Conservation (phyloP, 768 basidiomycete species). For the Pleurotus ostreatus region DNA sequence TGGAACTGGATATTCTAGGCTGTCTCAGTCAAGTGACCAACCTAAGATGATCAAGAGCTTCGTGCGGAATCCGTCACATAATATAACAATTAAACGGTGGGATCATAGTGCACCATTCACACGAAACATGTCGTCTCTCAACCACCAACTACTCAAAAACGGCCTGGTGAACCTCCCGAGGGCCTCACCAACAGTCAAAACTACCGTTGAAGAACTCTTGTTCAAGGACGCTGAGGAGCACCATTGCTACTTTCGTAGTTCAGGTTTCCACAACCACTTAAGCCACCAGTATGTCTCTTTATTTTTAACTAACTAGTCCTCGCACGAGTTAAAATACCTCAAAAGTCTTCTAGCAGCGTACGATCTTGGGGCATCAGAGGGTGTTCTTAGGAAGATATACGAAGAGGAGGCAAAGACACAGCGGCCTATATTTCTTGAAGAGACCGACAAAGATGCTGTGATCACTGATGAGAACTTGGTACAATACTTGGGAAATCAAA, state of each 20-base stretch:
- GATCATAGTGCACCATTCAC: too few relatives aligned
- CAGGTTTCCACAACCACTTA: constrained; percentile 53
- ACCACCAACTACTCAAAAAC: neutral
- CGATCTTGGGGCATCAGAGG: constrained; percentile 47
- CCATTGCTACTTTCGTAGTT: constrained; percentile 44
- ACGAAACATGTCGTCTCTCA: neutral
- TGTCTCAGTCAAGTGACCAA: too few relatives aligned
- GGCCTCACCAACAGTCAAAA: constrained; percentile 37
- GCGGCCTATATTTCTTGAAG: constrained; percentile 34
- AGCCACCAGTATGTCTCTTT: constrained; percentile 47
- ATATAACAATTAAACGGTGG: too few relatives aligned
- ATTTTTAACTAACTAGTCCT: too few relatives aligned
- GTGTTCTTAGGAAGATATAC: constrained; percentile 45
- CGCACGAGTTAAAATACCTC: neutral
- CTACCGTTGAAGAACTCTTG: constrained; percentile 38
- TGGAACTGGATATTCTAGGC: too few relatives aligned
- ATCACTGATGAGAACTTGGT: constrained; percentile 45
- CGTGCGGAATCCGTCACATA: too few relatives aligned
- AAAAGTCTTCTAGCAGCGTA: constrained; percentile 52
- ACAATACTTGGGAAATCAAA: constrained; percentile 43
- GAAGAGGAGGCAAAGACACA: constrained; percentile 33
- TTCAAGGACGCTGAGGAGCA: constrained; percentile 43
- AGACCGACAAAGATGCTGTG: constrained; percentile 27
- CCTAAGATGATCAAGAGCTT: too few relatives aligned
- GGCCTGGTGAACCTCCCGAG: constrained; percentile 48